A percentile compares a stretch with the other conserved stretches of the same genome.
Evolutionary conservation across 2,329 filamentous ascomycete species (phyloP).

Genomic region (Endothia cerciana): DNA sequence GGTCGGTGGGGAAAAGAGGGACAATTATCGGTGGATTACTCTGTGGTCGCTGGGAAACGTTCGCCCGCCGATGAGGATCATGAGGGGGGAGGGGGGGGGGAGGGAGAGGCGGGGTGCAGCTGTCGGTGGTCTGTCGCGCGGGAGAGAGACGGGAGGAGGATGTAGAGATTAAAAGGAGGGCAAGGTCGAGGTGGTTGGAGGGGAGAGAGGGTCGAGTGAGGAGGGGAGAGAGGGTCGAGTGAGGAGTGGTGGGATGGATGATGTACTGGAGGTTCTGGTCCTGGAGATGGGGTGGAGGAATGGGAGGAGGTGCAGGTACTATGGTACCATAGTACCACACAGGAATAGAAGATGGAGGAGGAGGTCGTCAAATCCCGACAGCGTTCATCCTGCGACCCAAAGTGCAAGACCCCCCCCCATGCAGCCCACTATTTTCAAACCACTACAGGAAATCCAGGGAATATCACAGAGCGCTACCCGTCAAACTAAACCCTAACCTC

Average conservation of each 20-base stretch:
- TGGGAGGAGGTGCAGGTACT: neutral
- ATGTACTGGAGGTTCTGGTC: neutral
- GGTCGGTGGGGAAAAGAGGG: slow-evolving; percentile 8
- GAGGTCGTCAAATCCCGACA: neutral
- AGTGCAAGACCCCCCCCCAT: neutral
- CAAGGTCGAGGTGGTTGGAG: too few relatives aligned
- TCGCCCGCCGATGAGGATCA: neutral
- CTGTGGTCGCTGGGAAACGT: neutral
- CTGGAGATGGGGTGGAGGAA: too few relatives aligned
- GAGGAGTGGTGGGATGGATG: neutral
- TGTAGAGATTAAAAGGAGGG: neutral
- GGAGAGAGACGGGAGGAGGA: too few relatives aligned
- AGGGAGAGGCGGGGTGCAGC: neutral
- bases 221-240: neutral
- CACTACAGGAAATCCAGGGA: neutral
- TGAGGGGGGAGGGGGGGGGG: neutral
- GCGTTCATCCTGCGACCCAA: neutral
- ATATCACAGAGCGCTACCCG: neutral
- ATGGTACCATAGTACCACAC: too few relatives aligned
- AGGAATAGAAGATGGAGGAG: neutral
- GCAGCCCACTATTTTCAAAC: neutral
- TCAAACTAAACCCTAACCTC: slow-evolving; percentile 1
- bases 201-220: too few relatives aligned
- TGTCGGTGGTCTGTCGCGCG: neutral
- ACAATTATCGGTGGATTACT: neutral